Evolutionary conservation across 2,329 filamentous ascomycete genomes (phyloP).

Genomic region (Alternaria sp.): DNA sequence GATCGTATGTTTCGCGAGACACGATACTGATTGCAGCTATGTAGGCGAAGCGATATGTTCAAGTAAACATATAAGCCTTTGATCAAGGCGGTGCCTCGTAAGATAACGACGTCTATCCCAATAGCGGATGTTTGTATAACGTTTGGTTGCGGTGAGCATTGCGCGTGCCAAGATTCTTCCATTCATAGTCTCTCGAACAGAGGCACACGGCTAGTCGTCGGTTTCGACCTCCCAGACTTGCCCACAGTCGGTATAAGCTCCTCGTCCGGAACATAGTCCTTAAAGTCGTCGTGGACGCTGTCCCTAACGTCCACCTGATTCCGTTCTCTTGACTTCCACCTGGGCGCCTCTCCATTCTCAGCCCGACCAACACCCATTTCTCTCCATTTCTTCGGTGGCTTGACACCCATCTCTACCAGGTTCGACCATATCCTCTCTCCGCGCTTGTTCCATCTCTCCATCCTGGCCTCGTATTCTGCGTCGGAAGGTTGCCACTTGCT

Average conservation of each 20-base stretch:
- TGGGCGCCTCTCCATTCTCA: conserved; percentile 33
- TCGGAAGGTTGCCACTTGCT: conserved; percentile 72
- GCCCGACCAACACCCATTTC: conserved; percentile 52
- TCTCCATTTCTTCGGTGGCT: conserved; percentile 62
- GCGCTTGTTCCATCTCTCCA: conserved; percentile 55
- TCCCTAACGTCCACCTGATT: conserved; percentile 39
- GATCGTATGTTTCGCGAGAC: no score
- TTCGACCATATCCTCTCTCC: conserved; percentile 58
- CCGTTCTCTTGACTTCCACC: conserved; percentile 41
- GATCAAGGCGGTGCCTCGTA: no score
- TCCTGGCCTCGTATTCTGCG: conserved; percentile 52
- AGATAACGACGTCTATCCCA: no score
- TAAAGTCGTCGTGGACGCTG: conserved; percentile 24
- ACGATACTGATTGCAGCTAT: no score
- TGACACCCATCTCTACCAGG: conserved; percentile 58
- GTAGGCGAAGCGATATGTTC: no score
- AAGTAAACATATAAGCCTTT: no score
- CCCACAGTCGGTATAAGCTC: conserved; percentile 42
- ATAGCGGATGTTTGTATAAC: no score
- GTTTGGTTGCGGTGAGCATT: no score
- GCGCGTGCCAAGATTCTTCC: no score
- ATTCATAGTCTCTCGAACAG: not conserved
- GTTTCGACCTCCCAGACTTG: conserved; percentile 5
- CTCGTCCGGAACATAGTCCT: conserved; percentile 20
- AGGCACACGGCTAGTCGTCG: not conserved